Percentiles rank a stretch among this genome's conserved stretches.
These are phyloP conservation scores for Solanum peruvianum DNA, from an alignment of 257 asterid species.

Conservation along the genomic window DNA sequence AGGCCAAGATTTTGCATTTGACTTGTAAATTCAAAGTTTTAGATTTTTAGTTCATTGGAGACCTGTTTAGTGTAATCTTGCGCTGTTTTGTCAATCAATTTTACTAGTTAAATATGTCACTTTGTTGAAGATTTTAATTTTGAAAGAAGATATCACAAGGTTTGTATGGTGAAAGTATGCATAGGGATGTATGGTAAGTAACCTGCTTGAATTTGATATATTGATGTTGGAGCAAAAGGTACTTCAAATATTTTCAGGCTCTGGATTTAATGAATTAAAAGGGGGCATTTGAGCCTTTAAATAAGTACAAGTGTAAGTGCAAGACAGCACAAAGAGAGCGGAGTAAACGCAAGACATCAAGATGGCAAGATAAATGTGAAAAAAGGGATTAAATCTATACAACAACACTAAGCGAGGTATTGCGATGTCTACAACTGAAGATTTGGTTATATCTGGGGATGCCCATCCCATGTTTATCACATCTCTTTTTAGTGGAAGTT, in stretches of 20 bases:
- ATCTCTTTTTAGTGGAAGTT: neutral
- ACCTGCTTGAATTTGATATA: neutral
- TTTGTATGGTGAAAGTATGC: neutral
- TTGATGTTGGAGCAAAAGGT: neutral
- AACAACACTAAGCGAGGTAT: neutral
- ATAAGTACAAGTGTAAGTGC: neutral
- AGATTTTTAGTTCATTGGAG: neutral
- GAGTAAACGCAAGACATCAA: neutral
- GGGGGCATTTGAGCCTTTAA: neutral
- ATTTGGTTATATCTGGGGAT: neutral
- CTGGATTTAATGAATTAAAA: neutral
- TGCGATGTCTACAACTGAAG: neutral
- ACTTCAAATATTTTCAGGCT: neutral
- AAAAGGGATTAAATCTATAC: neutral
- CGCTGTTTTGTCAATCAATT: neutral
- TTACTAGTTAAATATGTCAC: neutral
- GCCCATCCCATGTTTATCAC: neutral
- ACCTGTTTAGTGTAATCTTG: neutral
- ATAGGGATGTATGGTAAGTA: neutral
- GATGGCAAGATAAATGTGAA: neutral
- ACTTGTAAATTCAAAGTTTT: neutral
- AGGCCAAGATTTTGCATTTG: too few species aligned
- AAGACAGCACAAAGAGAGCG: neutral
- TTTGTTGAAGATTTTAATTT: neutral
- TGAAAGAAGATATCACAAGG: neutral